Evolutionary conservation across 805 yeast genomes (phyloP).

Genomic region (Nakazawaea laoshanensis): DNA sequence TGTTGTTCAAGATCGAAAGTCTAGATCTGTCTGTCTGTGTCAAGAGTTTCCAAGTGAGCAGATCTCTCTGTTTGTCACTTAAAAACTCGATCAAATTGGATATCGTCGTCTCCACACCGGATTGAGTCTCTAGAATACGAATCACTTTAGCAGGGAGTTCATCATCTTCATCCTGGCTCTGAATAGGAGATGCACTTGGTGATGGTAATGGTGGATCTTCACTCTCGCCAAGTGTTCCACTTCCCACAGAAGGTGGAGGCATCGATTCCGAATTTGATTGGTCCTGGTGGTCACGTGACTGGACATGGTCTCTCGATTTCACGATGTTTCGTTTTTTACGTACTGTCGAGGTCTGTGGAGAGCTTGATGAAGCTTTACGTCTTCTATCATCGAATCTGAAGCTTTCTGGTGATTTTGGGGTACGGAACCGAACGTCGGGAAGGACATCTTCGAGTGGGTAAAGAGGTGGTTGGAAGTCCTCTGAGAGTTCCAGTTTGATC

Average conservation of each 20-base stretch:
- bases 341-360: too few relatives aligned
- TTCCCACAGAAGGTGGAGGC: background rate
- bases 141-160: constrained; percentile 18
- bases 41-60: constrained; percentile 38
- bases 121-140: constrained; percentile 18
- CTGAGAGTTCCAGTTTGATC: background rate
- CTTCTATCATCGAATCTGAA: too few relatives aligned
- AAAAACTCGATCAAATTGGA: constrained; percentile 26
- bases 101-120: constrained; percentile 11
- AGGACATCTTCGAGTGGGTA: constrained; percentile 4
- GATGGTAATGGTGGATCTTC: constrained; percentile 63
- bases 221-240: constrained; percentile 13
- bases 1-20: constrained; percentile 48
- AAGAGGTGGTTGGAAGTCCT: background rate
- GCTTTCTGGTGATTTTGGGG: background rate
- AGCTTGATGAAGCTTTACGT: too few relatives aligned
- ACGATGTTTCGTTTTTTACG: too few relatives aligned
- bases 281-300: too few relatives aligned
- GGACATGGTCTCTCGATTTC: too few relatives aligned
- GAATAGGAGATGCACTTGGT: constrained; percentile 57
- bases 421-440: constrained; percentile 7
- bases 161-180: constrained; percentile 19
- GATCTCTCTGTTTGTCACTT: constrained; percentile 37
- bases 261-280: too few relatives aligned
- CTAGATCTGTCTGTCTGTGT: constrained; percentile 51